phyloP scores from a whole-genome alignment of 2,329 filamentous ascomycete genomes.

The Seiridium cupressi region DNA sequence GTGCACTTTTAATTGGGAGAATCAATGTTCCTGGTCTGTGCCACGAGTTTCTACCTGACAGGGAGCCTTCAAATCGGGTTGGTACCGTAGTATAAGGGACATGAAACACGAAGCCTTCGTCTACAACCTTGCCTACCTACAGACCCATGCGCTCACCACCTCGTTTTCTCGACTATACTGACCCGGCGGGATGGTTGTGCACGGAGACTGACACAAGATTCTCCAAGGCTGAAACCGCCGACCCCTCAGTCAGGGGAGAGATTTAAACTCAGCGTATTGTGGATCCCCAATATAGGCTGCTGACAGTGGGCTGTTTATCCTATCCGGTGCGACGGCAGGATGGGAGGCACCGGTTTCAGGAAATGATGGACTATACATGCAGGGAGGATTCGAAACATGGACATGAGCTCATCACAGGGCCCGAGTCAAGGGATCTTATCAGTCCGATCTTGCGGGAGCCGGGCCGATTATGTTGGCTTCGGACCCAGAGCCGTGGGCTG shows the following conservation, averaged over 20 bases:
- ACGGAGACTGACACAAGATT: background rate
- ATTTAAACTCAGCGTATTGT: background rate
- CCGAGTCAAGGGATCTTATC: background rate
- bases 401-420: background rate
- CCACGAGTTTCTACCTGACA: no score
- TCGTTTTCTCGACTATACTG: no score
- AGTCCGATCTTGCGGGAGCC: background rate
- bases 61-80: no score
- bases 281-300: background rate
- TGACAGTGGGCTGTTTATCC: background rate
- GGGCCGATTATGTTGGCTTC: background rate
- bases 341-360: background rate
- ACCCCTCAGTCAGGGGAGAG: background rate
- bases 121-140: no score
- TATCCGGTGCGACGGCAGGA: background rate
- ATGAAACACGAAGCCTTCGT: no score
- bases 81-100: no score
- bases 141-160: no score
- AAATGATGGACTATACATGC: background rate
- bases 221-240: background rate
- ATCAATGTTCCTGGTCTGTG: no score
- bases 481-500: background rate
- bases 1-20: no score
- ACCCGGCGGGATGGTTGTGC: background rate
- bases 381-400: background rate